Evolutionary conservation across 306 rosid species (phyloP).

Genomic region (peach (Prunus persica)): DNA sequence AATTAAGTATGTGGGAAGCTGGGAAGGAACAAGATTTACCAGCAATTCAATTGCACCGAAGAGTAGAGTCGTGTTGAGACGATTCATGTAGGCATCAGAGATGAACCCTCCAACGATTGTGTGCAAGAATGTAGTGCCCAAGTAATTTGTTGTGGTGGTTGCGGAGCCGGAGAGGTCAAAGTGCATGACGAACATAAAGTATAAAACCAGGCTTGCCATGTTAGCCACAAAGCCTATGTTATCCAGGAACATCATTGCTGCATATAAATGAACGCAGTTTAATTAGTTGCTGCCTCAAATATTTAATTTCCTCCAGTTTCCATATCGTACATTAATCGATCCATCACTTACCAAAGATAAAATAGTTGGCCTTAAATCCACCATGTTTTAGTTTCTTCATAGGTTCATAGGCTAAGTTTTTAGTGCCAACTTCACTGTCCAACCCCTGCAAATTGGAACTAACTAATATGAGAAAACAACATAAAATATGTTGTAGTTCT

Average conservation of each 20-base stretch:
- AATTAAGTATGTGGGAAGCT: not conserved
- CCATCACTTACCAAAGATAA: conserved; percentile 15
- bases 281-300: not conserved
- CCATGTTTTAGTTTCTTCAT: not conserved
- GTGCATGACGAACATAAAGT: conserved; percentile 34
- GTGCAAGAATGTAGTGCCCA: conserved; percentile 50
- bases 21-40: conserved; percentile 27
- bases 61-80: conserved; percentile 55
- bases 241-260: conserved; percentile 35
- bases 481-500: not conserved
- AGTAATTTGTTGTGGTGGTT: conserved; percentile 51
- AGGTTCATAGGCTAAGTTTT: not conserved
- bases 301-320: not conserved
- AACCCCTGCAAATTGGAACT: conserved; percentile 1
- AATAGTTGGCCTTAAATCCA: conserved; percentile 18
- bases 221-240: conserved; percentile 60
- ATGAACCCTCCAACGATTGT: conserved; percentile 55
- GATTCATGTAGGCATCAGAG: conserved; percentile 51
- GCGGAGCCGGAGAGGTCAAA: conserved; percentile 41
- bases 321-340: not conserved
- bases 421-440: conserved; percentile 11
- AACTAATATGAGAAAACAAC: not conserved
- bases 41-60: conserved; percentile 41
- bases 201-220: conserved; percentile 56
- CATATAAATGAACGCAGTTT: not conserved